A percentile compares a stretch with the other conserved stretches of the same genome.
Evolutionary conservation across 2,329 filamentous ascomycete genomes (phyloP).

Genomic region (Claviceps capensis): DNA sequence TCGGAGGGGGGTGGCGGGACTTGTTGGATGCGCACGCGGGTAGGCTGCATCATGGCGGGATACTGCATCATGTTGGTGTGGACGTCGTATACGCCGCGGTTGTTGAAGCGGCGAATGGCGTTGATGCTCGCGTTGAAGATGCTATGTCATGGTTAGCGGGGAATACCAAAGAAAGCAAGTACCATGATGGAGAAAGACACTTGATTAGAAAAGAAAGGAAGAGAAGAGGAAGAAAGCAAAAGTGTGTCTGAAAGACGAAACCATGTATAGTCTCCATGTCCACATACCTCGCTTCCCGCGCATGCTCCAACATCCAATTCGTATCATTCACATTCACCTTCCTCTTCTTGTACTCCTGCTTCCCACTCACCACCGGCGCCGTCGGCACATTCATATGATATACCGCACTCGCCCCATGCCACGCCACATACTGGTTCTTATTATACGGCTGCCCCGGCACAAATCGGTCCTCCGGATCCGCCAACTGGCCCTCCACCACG

Average conservation of each 20-base stretch:
- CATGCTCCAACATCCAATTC: constrained; percentile 96
- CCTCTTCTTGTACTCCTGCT: constrained; percentile 69
- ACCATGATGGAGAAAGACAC: too few relatives aligned
- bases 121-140: constrained; percentile 71
- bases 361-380: constrained; percentile 61
- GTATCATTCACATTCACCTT: constrained; percentile 80
- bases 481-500: constrained; percentile 68
- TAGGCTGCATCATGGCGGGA: constrained; percentile 78
- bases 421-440: constrained; percentile 96
- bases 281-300: constrained; percentile 68
- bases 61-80: constrained; percentile 90
- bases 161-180: too few relatives aligned
- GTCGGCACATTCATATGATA: constrained; percentile 75
- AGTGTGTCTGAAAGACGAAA: background rate
- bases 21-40: constrained; percentile 69
- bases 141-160: constrained; percentile 29
- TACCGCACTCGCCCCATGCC: constrained; percentile 92
- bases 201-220: too few relatives aligned
- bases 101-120: constrained; percentile 52
- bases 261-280: background rate
- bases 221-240: background rate
- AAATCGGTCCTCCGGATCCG: constrained; percentile 75
- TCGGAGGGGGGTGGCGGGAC: constrained; percentile 30
- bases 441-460: constrained; percentile 81
- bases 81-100: constrained; percentile 74